A percentile compares a stretch with the other conserved stretches of the same genome.
phyloP scores from a whole-genome alignment of 2,329 filamentous ascomycete species.

The Ophiostoma montium region DNA sequence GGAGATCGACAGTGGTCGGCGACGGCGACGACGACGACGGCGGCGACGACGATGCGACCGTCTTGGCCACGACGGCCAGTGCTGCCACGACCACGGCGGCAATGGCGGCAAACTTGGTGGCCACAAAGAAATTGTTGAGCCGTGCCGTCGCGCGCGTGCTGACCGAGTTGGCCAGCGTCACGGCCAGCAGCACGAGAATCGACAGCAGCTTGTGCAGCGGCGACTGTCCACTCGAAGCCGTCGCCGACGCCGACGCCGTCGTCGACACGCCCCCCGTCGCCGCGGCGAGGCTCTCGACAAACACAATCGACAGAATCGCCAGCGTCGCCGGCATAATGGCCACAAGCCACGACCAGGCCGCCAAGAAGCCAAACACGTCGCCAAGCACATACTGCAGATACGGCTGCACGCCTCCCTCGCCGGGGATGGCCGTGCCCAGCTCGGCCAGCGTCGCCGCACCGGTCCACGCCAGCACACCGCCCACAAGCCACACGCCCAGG shows the following conservation, averaged over 20 bases:
- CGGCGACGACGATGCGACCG: conserved; percentile 16
- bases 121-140: conserved; percentile 41
- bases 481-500: conserved; percentile 44
- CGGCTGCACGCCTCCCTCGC: conserved; percentile 49
- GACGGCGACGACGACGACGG: conserved; percentile 5
- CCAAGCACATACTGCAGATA: conserved; percentile 48
- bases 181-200: conserved; percentile 29
- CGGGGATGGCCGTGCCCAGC: conserved; percentile 47
- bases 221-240: neutral
- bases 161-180: conserved; percentile 39
- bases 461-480: conserved; percentile 49
- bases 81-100: conserved; percentile 34
- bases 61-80: conserved; percentile 27
- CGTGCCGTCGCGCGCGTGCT: conserved; percentile 41
- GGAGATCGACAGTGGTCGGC: conserved; percentile 16
- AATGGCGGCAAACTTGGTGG: conserved; percentile 37
- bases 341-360: conserved; percentile 52
- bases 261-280: neutral
- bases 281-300: conserved; percentile 38
- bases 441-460: conserved; percentile 49
- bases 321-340: conserved; percentile 50
- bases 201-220: conserved; percentile 37
- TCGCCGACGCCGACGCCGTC: conserved; percentile 13
- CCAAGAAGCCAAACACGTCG: conserved; percentile 46
- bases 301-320: conserved; percentile 50